Percentiles rank a stretch among this genome's conserved stretches.
Evolutionary conservation across 192 early-diverging fungal species (phyloP).

Genomic region (Spizellomyces punctatus): DNA sequence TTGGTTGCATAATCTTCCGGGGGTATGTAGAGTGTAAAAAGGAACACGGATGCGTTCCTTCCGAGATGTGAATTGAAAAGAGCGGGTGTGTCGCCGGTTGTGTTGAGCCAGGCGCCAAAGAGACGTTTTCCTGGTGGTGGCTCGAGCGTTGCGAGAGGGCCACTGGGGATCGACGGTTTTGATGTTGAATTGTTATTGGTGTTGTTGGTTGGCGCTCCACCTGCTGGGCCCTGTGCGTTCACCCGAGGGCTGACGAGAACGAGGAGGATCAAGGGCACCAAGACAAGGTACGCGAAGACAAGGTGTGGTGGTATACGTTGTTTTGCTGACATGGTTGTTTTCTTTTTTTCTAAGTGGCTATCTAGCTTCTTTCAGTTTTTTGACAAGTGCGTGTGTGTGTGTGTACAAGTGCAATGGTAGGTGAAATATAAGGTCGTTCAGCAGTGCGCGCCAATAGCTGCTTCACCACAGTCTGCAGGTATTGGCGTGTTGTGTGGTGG

Average conservation of each 20-base stretch:
- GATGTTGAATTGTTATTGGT: background rate
- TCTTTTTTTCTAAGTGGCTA: too few relatives aligned
- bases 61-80: constrained; percentile 44
- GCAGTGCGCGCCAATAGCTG: too few relatives aligned
- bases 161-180: background rate
- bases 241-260: background rate
- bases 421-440: too few relatives aligned
- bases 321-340: too few relatives aligned
- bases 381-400: too few relatives aligned
- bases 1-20: background rate
- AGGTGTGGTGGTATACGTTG: too few relatives aligned
- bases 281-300: background rate
- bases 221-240: constrained; percentile 3
- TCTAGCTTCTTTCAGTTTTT: too few relatives aligned
- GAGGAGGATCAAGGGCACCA: background rate
- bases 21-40: constrained; percentile 38
- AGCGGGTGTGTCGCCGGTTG: constrained; percentile 36
- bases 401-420: too few relatives aligned
- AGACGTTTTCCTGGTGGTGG: constrained; percentile 37
- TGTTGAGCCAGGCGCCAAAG: constrained; percentile 42
- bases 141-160: constrained; percentile 34
- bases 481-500: too few relatives aligned
- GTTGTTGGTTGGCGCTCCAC: background rate
- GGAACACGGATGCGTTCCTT: constrained; percentile 39
- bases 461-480: too few relatives aligned